Base-by-base conservation (phyloP, 2,329 filamentous ascomycete genomes). In the Mollisia scopiformis region DNA sequence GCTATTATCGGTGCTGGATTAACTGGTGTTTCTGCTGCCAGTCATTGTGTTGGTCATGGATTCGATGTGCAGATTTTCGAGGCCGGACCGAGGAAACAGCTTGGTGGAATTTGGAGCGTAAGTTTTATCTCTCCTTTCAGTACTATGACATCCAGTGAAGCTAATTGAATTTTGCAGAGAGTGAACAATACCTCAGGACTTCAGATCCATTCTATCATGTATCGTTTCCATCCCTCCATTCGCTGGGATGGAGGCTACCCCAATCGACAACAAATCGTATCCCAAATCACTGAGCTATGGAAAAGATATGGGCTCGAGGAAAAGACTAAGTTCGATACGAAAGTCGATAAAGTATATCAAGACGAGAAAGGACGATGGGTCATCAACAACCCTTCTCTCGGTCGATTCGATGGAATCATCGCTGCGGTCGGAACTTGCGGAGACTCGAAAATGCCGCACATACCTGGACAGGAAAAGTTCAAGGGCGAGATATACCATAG, bases 201-300 rank as follows among this genome's bases (percentile, higher is more conserved):
- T 0, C 91, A 95, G 71, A 93, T 96, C 23, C 91, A 96, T 73
- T 91, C 88, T 21, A 75, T 93, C 60, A 95, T 95, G 91, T 96
- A 94, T 74, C 85, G 92, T 23, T 96, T 96, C 73, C 90, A 94
- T 67, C 92, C 92, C 0, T 90, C 89, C 0, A 85, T 96, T 1
- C 81, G 84, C 62, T 96, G 90, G 87, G 79, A 84, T 33, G 79
- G 81, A 30, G 90, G 90, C n/a, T 96, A 96, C 70, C 92, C 92
- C 0, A 83, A 88, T 62, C 87, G 90, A 53, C 78, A 88, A 65
- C 86, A 93, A 74, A 95, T 96, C 62, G 80, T 93, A 46, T 81
- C 82, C 25, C 88, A 93, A 71, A 87, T 95, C 11, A 82, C 81
- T 19, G 76, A 87, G 62, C 77, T 96, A 0, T 96, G 91, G 91